Percentiles rank a stretch among this genome's conserved stretches.
Evolutionary conservation across 345 rosid species (phyloP).

Genomic region (Eutrema japonicum): DNA sequence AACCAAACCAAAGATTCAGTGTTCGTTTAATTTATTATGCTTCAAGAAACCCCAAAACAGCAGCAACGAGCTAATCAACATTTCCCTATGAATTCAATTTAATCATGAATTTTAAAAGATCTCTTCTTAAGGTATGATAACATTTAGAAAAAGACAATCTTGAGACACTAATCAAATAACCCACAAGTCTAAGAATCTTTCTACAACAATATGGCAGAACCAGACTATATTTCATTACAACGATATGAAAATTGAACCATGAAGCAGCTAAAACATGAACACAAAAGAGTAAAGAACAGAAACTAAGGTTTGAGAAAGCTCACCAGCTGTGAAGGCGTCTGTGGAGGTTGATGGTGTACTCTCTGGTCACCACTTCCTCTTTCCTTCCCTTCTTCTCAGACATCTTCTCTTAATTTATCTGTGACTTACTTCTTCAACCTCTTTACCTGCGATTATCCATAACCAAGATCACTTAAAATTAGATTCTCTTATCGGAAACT

Average conservation of each 20-base stretch:
- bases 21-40: too few species aligned
- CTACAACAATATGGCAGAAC: neutral
- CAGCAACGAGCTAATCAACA: neutral
- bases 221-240: neutral
- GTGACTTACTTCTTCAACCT: slow-evolving; percentile 19
- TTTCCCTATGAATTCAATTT: neutral
- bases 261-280: slow-evolving; percentile 8
- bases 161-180: neutral
- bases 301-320: neutral
- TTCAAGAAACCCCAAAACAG: neutral
- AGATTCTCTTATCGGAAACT: neutral
- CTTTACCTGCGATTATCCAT: slow-evolving; percentile 27
- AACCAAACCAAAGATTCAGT: neutral
- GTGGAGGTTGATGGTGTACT: slow-evolving; percentile 73
- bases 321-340: slow-evolving; percentile 73
- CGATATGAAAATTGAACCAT: neutral
- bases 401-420: slow-evolving; percentile 48
- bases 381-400: slow-evolving; percentile 63
- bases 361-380: slow-evolving; percentile 71
- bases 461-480: neutral
- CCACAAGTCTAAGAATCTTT: neutral
- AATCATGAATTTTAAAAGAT: neutral
- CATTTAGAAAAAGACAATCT: neutral
- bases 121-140: neutral
- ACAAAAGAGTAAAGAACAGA: neutral